Evolutionary conservation across 1,284 basidiomycete genomes (phyloP).

Genomic region (Sporisorium scitamineum): DNA sequence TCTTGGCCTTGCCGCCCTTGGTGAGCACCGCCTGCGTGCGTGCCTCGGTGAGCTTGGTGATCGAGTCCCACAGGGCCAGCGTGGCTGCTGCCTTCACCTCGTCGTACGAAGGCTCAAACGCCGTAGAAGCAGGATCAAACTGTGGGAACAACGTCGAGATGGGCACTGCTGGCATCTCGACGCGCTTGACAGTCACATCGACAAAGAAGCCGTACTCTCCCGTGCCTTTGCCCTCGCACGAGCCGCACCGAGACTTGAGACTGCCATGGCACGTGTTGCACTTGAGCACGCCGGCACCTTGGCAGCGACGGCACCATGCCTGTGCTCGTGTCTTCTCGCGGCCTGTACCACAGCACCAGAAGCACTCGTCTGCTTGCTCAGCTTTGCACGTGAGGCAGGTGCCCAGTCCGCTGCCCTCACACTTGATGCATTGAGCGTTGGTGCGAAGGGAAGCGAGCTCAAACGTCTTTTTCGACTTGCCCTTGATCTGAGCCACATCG

Average conservation of each 20-base stretch:
- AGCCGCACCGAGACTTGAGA: conserved; percentile 37
- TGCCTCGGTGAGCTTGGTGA: conserved; percentile 42
- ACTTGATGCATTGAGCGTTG: conserved; percentile 47
- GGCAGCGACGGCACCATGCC: conserved; percentile 50
- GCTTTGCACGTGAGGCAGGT: conserved; percentile 49
- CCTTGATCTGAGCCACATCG: conserved; percentile 46
- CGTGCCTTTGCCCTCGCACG: conserved; percentile 51
- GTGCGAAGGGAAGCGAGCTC: conserved; percentile 51
- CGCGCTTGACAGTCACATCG: conserved; percentile 51
- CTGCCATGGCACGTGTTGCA: conserved; percentile 54
- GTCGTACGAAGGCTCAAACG: conserved; percentile 31
- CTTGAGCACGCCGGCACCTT: conserved; percentile 51
- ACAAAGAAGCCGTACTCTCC: conserved; percentile 56
- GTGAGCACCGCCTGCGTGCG: neutral
- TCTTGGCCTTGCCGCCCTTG: conserved; percentile 30
- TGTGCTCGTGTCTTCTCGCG: conserved; percentile 49
- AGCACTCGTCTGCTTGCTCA: conserved; percentile 57
- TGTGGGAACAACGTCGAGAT: conserved; percentile 43
- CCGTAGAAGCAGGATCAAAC: conserved; percentile 5
- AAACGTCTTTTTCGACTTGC: conserved; percentile 53
- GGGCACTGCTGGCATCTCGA: conserved; percentile 56
- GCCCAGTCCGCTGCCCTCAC: conserved; percentile 36
- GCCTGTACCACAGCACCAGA: conserved; percentile 60
- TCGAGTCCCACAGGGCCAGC: conserved; percentile 45
- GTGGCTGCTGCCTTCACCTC: conserved; percentile 46